Conservation (phyloP, 139 green algal species). For the Chlamydomonas schloesseri region DNA sequence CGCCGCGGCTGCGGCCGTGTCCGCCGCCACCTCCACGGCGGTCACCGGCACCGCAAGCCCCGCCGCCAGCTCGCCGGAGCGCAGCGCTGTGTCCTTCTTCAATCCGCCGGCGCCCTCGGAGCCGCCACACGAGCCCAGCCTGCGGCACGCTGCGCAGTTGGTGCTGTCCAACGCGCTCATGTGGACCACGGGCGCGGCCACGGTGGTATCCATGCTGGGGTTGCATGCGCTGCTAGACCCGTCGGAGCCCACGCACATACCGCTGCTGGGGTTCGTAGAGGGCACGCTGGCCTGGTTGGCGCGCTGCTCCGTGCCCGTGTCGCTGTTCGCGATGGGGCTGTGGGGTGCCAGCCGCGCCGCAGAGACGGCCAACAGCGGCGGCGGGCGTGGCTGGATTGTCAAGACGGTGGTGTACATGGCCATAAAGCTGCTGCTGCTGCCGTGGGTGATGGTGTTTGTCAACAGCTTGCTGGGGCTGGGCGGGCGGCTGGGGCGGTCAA, state of each 20-base stretch:
- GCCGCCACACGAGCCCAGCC: neutral
- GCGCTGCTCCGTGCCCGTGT: constrained; percentile 52
- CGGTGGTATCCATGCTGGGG: constrained; percentile 43
- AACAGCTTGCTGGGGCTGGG: constrained; percentile 41
- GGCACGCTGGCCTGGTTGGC: constrained; percentile 58
- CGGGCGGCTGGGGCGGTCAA: constrained; percentile 22
- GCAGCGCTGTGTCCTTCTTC: neutral
- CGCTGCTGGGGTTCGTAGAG: constrained; percentile 48
- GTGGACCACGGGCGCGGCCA: constrained; percentile 54
- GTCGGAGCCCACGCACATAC: constrained; percentile 6
- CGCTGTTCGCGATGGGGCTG: constrained; percentile 58
- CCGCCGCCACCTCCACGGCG: too few species aligned
- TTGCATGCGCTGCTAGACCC: constrained; percentile 47
- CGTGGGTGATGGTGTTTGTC: constrained; percentile 53
- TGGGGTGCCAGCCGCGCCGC: constrained; percentile 38
- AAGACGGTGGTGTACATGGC: constrained; percentile 15
- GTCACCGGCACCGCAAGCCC: too few species aligned
- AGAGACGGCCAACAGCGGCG: constrained; percentile 5
- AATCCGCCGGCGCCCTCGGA: neutral
- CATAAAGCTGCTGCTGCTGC: constrained; percentile 43
- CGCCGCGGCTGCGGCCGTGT: too few species aligned
- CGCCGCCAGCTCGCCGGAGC: too few species aligned
- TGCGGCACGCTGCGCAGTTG: constrained; percentile 20
- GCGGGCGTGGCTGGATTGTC: neutral
- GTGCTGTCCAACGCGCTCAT: constrained; percentile 51